These are phyloP conservation scores for Pythium dissotocum DNA, from an alignment of 352 stramenopile species.

Conservation along the genomic window DNA sequence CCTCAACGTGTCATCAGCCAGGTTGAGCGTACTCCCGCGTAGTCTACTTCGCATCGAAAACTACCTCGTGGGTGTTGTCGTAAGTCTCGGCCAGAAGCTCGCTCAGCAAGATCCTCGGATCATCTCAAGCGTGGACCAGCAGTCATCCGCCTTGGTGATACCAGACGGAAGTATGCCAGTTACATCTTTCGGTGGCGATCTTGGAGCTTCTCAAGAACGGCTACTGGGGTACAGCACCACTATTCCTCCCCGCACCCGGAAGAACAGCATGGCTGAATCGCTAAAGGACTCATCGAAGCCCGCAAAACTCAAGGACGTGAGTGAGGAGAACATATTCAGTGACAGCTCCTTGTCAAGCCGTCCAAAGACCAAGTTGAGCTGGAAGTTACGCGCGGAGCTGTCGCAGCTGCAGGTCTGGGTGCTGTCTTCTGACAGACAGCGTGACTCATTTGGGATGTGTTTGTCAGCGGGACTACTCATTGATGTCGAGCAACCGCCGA, in stretches of 20 bases:
- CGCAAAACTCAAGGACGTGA: constrained; percentile 35
- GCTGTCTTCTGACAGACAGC: constrained; percentile 59
- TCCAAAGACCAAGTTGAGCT: constrained; percentile 18
- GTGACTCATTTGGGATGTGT: constrained; percentile 54
- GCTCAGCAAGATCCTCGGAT: constrained; percentile 31
- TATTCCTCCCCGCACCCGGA: constrained; percentile 33
- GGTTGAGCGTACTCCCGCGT: constrained; percentile 25
- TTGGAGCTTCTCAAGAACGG: constrained; percentile 18
- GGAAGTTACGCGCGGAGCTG: constrained; percentile 50
- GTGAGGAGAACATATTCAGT: constrained; percentile 16
- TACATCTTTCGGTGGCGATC: constrained; percentile 5
- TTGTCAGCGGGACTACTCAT: constrained; percentile 32
- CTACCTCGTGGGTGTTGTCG: constrained; percentile 18
- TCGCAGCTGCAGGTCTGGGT: constrained; percentile 66
- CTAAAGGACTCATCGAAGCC: constrained; percentile 39
- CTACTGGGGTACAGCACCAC: constrained; percentile 12
- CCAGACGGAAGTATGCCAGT: neutral
- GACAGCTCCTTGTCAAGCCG: constrained; percentile 15
- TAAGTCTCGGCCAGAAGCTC: constrained; percentile 26
- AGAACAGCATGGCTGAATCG: constrained; percentile 59
- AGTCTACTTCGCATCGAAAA: constrained; percentile 30
- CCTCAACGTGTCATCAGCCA: constrained; percentile 10
- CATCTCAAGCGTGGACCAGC: constrained; percentile 18
- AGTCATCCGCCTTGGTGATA: constrained; percentile 12
- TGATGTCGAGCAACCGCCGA: constrained; percentile 11